phyloP scores from a whole-genome alignment of 176 grass and related monocot genomes.

The Secale cereale region DNA sequence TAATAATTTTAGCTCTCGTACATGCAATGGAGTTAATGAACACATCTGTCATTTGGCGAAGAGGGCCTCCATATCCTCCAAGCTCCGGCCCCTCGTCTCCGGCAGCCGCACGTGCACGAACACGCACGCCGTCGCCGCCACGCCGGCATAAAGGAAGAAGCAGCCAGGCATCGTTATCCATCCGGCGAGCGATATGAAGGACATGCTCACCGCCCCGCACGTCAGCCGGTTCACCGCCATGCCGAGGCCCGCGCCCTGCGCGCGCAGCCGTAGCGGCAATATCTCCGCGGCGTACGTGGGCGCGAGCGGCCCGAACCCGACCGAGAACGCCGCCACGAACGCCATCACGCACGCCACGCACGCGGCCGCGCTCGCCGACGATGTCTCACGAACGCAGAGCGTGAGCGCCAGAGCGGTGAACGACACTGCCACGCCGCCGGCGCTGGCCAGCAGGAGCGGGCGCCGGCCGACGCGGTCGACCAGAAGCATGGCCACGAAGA shows the following conservation, averaged over 20 bases:
- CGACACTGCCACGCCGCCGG: neutral
- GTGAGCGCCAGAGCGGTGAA: neutral
- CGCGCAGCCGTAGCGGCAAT: neutral
- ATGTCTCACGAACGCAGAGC: neutral
- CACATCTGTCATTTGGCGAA: neutral
- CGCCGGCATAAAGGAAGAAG: conserved; percentile 5
- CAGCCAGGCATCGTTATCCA: conserved; percentile 11
- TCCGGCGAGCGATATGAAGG: neutral
- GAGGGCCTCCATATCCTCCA: neutral
- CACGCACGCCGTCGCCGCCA: neutral
- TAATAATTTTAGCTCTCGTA: neutral
- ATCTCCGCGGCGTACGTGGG: neutral
- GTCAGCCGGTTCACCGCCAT: conserved; percentile 4
- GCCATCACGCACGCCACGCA: neutral
- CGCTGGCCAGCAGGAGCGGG: conserved; percentile 3
- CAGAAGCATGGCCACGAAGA: neutral
- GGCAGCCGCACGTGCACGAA: neutral
- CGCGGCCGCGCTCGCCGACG: neutral
- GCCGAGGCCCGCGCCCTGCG: neutral
- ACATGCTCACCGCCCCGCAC: conserved; percentile 8
- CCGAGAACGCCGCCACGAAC: neutral
- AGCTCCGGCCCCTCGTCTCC: neutral
- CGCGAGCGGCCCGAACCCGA: conserved; percentile 6
- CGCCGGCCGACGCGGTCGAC: neutral
- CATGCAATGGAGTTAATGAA: no score